Conservation (phyloP, 2,329 filamentous ascomycete genomes). For the Aspergillus sp. region DNA sequence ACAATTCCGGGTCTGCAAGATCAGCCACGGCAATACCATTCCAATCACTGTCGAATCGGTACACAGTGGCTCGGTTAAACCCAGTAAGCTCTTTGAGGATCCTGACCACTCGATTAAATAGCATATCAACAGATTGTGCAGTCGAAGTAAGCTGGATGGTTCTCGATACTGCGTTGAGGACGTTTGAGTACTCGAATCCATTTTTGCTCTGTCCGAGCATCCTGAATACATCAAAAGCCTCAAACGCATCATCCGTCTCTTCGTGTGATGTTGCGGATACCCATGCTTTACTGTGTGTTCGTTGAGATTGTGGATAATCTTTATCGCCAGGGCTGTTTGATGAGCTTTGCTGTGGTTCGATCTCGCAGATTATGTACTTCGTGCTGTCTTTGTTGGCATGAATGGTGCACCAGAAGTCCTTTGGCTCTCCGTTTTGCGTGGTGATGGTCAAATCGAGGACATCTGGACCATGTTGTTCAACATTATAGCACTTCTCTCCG, state of each 20-base stretch:
- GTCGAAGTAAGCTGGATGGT: slow-evolving; percentile 75
- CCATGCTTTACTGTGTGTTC: not conserved
- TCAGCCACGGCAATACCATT: slow-evolving; percentile 86
- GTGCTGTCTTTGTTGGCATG: slow-evolving; percentile 64
- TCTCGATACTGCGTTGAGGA: slow-evolving; percentile 84
- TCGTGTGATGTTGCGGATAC: not conserved
- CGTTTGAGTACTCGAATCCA: slow-evolving; percentile 45
- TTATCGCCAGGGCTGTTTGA: not conserved
- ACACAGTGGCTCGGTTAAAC: slow-evolving; percentile 85
- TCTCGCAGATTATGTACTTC: slow-evolving; percentile 73
- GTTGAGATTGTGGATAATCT: not conserved
- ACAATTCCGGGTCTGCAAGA: slow-evolving; percentile 67
- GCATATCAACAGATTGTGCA: slow-evolving; percentile 61
- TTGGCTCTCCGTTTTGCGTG: slow-evolving; percentile 45
- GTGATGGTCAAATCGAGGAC: slow-evolving; percentile 71
- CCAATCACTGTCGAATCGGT: slow-evolving; percentile 73
- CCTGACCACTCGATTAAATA: slow-evolving; percentile 71
- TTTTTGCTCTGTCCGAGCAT: not conserved
- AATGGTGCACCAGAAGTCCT: slow-evolving; percentile 79
- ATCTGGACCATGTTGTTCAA: slow-evolving; percentile 67
- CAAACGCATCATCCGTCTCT: not conserved
- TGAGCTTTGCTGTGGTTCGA: slow-evolving; percentile 53
- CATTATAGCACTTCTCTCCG: slow-evolving; percentile 68
- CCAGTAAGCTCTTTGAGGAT: slow-evolving; percentile 78
- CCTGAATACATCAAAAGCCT: slow-evolving; percentile 1